Evolutionary conservation across 225 moss, liverwort and hornwort species (phyloP).

Genomic region (Lunularia cruciata): DNA sequence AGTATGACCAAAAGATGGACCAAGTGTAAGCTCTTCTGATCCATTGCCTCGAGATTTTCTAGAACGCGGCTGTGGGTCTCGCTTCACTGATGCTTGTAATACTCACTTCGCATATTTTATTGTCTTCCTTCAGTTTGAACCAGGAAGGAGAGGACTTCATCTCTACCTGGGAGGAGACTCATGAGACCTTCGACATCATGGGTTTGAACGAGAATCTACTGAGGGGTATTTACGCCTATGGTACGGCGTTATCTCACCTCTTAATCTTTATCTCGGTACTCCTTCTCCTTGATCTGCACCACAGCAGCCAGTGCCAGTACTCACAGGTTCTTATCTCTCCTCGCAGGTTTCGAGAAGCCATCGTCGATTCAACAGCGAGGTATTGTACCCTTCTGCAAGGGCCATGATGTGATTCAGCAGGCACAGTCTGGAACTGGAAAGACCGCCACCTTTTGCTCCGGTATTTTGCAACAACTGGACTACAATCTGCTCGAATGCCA

Average conservation of each 20-base stretch:
- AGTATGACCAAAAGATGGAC: constrained; percentile 78
- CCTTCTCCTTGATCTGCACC: too few relatives aligned
- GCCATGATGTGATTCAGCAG: constrained; percentile 62
- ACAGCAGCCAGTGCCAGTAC: too few relatives aligned
- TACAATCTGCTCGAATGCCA: constrained; percentile 61
- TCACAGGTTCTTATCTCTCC: neutral
- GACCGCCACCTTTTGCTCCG: constrained; percentile 62
- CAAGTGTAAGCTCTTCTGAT: constrained; percentile 55
- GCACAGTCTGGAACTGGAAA: constrained; percentile 62
- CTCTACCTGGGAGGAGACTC: constrained; percentile 66
- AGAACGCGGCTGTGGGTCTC: too few relatives aligned
- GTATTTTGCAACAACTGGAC: constrained; percentile 61
- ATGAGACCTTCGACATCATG: constrained; percentile 67
- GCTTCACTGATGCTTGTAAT: neutral
- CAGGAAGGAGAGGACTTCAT: constrained; percentile 64
- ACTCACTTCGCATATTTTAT: neutral
- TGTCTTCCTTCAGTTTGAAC: constrained; percentile 35
- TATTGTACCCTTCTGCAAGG: constrained; percentile 62
- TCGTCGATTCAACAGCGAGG: constrained; percentile 70
- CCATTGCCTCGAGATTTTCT: too few relatives aligned
- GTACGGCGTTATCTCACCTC: constrained; percentile 18
- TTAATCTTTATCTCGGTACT: neutral
- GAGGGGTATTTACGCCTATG: constrained; percentile 66
- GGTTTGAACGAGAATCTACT: constrained; percentile 62
- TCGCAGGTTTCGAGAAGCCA: constrained; percentile 68